These are phyloP conservation scores for Diutina sp. DNA, from an alignment of 1,139 yeast species.

Conservation along the genomic window DNA sequence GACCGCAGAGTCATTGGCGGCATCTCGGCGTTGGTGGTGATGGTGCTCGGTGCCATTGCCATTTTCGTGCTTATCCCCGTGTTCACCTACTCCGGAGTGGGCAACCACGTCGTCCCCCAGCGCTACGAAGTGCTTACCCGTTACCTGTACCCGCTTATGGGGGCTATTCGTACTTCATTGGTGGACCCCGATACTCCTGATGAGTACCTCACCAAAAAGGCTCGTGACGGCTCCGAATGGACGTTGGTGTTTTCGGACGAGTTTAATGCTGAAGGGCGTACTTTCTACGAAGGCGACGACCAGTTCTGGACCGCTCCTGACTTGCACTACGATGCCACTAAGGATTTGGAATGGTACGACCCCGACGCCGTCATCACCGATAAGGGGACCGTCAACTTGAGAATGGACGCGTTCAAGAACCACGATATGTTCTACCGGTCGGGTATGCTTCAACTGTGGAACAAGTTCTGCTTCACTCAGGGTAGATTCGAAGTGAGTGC, in stretches of 20 bases:
- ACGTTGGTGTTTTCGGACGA: slow-evolving; percentile 69
- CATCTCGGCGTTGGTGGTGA: slow-evolving; percentile 10
- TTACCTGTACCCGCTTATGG: slow-evolving; percentile 45
- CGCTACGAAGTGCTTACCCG: slow-evolving; percentile 35
- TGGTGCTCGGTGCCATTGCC: slow-evolving; percentile 9
- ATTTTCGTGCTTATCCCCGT: slow-evolving; percentile 14
- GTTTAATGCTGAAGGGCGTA: slow-evolving; percentile 70
- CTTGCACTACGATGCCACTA: slow-evolving; percentile 66
- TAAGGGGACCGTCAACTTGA: slow-evolving; percentile 51
- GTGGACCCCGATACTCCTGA: slow-evolving; percentile 75
- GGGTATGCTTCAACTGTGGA: slow-evolving; percentile 83
- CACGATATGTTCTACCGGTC: slow-evolving; percentile 67
- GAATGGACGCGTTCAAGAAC: slow-evolving; percentile 62
- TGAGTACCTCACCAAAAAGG: slow-evolving; percentile 30
- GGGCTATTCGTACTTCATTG: slow-evolving; percentile 48
- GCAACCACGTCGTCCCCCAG: slow-evolving; percentile 11
- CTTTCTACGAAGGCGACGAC: slow-evolving; percentile 75
- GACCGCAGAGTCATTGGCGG: slow-evolving; percentile 13
- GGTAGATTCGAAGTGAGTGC: slow-evolving; percentile 64
- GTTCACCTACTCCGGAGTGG: slow-evolving; percentile 13
- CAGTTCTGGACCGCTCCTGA: slow-evolving; percentile 75
- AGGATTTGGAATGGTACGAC: slow-evolving; percentile 79
- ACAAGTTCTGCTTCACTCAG: slow-evolving; percentile 67
- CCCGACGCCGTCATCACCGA: slow-evolving; percentile 69
- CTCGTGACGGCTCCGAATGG: slow-evolving; percentile 53